Evolutionary conservation across 2,329 filamentous ascomycete genomes (phyloP).

Genomic region (Scleromitrula shiraiana): DNA sequence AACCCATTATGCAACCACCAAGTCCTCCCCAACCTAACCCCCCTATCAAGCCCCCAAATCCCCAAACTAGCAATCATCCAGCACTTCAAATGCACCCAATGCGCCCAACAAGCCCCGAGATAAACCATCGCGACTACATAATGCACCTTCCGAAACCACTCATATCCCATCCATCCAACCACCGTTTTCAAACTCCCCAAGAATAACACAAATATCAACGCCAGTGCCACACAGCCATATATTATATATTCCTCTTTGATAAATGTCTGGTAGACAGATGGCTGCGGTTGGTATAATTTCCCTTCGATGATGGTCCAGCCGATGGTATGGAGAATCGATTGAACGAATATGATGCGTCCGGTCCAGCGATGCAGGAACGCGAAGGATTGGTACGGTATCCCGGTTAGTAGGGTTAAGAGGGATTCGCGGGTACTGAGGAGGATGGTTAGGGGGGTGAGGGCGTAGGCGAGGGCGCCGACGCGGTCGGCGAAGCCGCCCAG

Average conservation of each 20-base stretch:
- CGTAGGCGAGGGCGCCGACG: slow-evolving; percentile 63
- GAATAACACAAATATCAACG: slow-evolving; percentile 49
- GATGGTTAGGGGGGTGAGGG: slow-evolving; percentile 62
- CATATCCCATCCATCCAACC: slow-evolving; percentile 63
- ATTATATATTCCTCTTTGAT: slow-evolving; percentile 61
- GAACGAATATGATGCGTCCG: slow-evolving; percentile 63
- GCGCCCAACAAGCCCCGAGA: slow-evolving; percentile 67
- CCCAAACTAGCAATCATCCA: slow-evolving; percentile 44
- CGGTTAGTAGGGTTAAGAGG: slow-evolving; percentile 60
- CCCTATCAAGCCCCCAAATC: slow-evolving; percentile 58
- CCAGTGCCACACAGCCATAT: slow-evolving; percentile 61
- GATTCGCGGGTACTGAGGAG: slow-evolving; percentile 62
- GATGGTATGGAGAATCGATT: slow-evolving; percentile 61
- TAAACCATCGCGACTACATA: slow-evolving; percentile 68
- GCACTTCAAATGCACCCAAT: slow-evolving; percentile 61
- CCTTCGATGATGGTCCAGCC: slow-evolving; percentile 62
- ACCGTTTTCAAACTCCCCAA: slow-evolving; percentile 50
- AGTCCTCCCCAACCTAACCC: slow-evolving; percentile 48
- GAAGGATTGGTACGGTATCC: slow-evolving; percentile 69
- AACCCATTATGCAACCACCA: slow-evolving; percentile 53
- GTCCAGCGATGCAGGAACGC: slow-evolving; percentile 72
- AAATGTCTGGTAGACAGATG: slow-evolving; percentile 46
- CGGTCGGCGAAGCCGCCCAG: slow-evolving; percentile 63
- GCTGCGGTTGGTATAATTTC: slow-evolving; percentile 64
- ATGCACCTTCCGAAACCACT: slow-evolving; percentile 62